Conservation (phyloP, 2,329 filamentous ascomycete genomes). For the Blastomyces gilchristii region DNA sequence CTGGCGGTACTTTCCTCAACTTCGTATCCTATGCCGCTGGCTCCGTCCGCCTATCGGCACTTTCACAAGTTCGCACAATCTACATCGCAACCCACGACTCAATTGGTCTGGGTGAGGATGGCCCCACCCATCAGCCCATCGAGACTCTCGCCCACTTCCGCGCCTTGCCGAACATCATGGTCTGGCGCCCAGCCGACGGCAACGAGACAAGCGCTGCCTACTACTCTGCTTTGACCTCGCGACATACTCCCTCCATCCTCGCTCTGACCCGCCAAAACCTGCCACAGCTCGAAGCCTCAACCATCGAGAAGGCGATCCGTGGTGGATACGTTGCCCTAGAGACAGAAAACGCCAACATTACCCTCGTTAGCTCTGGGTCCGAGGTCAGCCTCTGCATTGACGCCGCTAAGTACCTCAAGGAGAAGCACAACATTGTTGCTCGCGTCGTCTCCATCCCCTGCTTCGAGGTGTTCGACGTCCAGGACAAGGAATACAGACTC, state of each 20-base stretch:
- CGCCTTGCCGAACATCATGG: conserved; percentile 97
- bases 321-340: conserved; percentile 90
- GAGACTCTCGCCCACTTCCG: conserved; percentile 98
- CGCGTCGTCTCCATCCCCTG: conserved; percentile 94
- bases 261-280: conserved; percentile 97
- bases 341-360: conserved; percentile 71
- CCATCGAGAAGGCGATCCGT: conserved; percentile 80
- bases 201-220: conserved; percentile 98
- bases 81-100: conserved; percentile 98
- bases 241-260: conserved; percentile 82
- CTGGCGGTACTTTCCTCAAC: conserved; percentile 95
- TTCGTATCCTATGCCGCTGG: conserved; percentile 97
- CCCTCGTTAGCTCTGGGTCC: conserved; percentile 87
- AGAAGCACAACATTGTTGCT: conserved; percentile 76
- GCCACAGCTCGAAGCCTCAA: conserved; percentile 90
- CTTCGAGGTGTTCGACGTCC: conserved; percentile 91
- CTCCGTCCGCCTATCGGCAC: conserved; percentile 82
- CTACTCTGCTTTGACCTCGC: conserved; percentile 85
- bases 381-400: conserved; percentile 93
- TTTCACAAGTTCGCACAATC: conserved; percentile 83
- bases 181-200: conserved; percentile 96
- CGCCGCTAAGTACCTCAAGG: conserved; percentile 79
- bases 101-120: conserved; percentile 97
- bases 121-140: conserved; percentile 97
- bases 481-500: conserved; percentile 90